Base-by-base conservation (phyloP, 2,329 filamentous ascomycete species). In the Aspergillus persii region DNA sequence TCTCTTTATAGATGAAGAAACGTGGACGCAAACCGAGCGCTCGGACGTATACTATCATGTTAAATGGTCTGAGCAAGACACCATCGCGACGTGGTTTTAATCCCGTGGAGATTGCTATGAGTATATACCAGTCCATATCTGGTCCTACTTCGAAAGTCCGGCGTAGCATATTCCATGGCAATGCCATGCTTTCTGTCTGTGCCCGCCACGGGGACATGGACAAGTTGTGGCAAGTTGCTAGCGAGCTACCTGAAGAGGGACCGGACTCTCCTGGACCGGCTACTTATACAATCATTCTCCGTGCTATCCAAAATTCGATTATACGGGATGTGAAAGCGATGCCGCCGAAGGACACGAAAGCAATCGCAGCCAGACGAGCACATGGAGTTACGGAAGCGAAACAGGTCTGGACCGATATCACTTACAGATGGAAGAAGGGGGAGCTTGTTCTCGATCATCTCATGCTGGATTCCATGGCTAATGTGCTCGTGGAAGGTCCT, bases 141-240 rank as follows among this genome's bases (percentile, higher is more conserved):
- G 82, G 81, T 4, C 82, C 85, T 39, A 86, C 84, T 53, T 84
- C 84, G 1, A 80, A 82, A 7, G 80, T 96, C 53, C 82, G 87
- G 63, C 89, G 90, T 15, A 90, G 87, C 65, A 89, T 88, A 39
- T 89, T 91, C 58, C 95, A 98, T 70, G 86, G 91, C 63, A 99
- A 99, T 72, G 91, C 93, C 8, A 86, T 92, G n/a, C 79, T 99
- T 49, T 86, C 88, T 59, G 89, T 95, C 8, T 98, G 93, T 72
- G 84, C 88, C 51, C 83, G 86, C 58, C 88, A 90, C 3, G 74
- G 81, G 11, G 89, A 97, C 70, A 82, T 96, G 74, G 92, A 96
- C 65, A 85, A 88, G 15, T 78, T 98, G 66, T 96, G 95, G 81
- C 83, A 84, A 56, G 83, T 97, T 63, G 85, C 88, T 48, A 83